Base-by-base conservation (phyloP, 495 filamentous ascomycete genomes). In the Acidomyces sp. region DNA sequence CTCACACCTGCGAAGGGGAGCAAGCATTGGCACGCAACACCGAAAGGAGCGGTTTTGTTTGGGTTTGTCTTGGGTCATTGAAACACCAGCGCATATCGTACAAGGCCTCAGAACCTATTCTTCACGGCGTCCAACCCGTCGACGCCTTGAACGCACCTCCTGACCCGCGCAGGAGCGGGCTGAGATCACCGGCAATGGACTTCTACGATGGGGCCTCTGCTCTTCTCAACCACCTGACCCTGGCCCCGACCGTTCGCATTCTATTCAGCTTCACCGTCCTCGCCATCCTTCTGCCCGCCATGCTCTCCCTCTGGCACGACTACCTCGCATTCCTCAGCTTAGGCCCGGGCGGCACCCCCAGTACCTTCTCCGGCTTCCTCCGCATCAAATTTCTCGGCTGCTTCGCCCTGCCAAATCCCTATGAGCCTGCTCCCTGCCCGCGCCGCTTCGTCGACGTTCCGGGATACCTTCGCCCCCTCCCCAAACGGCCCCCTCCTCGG, bases 261-360 rank as follows among this genome's bases (percentile, higher is more conserved):
- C 10, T 33, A 12, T 10, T 25, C 31, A 4, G 16, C 20, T 48
- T 43, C 37, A 17, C 28, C 26, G 4, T 29, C 3, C 6, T 53
- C 36, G 41, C 68, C 18, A 48, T 72, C 34, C 62, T 77, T 32
- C 55, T 67, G 26, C 39, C 67, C 11, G 45, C 71, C 19, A 70
- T 31, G 72, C 37, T 46, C 70, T 42, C 49, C 13, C 67, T 82
- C 43, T 72, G 74, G 51, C 76, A 74, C 55, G 84, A 88, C 66
- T 92, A 85, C 62, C 61, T 67, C 28, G 74, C 74, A 51, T 92
- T 85, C 61, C 57, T 86, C 42, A 69, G 72, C 23, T 75, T 92
- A 13, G 84, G 84, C 0, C 82, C 83, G 9, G 84, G 84, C 16
- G 84, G 84, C 32, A 86, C 80, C 0, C 83, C 84, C 0, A 71